Evolutionary conservation across 352 stramenopile genomes (phyloP).

Genomic region (Globisporangium cylindrosporum): DNA sequence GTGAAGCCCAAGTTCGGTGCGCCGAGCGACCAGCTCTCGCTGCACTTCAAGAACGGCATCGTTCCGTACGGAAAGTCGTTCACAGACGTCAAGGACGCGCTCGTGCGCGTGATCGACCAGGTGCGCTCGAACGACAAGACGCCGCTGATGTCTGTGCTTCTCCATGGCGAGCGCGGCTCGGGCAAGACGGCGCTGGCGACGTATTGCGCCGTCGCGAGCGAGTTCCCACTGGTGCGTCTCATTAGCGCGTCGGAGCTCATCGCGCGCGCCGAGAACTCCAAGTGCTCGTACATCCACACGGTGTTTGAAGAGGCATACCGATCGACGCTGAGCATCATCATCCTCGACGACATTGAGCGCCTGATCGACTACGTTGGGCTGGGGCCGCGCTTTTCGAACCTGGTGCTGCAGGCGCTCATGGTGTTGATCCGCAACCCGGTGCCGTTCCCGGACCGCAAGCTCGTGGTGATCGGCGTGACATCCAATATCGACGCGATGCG

Average conservation of each 20-base stretch:
- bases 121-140: conserved; percentile 93
- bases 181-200: conserved; percentile 98
- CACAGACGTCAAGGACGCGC: conserved; percentile 88
- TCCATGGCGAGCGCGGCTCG: conserved; percentile 91
- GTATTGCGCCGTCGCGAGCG: conserved; percentile 94
- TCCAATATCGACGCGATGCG: conserved; percentile 91
- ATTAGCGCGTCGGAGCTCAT: conserved; percentile 98
- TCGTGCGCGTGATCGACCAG: conserved; percentile 95
- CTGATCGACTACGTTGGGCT: conserved; percentile 97
- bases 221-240: conserved; percentile 97
- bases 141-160: conserved; percentile 95
- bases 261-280: conserved; percentile 91
- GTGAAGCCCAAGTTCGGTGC: conserved; percentile 98
- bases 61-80: conserved; percentile 95
- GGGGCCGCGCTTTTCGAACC: conserved; percentile 97
- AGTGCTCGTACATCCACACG: conserved; percentile 94
- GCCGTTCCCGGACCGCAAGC: conserved; percentile 89
- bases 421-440: conserved; percentile 98
- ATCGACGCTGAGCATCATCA: conserved; percentile 97
- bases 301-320: conserved; percentile 98
- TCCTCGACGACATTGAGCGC: conserved; percentile 99
- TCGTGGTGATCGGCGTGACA: conserved; percentile 96
- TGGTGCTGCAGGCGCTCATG: conserved; percentile 97
- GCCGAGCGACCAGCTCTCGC: conserved; percentile 90
- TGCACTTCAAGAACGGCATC: conserved; percentile 96